phyloP scores from a whole-genome alignment of 208 protist genomes.

The Trypanosoma cruzi region DNA sequence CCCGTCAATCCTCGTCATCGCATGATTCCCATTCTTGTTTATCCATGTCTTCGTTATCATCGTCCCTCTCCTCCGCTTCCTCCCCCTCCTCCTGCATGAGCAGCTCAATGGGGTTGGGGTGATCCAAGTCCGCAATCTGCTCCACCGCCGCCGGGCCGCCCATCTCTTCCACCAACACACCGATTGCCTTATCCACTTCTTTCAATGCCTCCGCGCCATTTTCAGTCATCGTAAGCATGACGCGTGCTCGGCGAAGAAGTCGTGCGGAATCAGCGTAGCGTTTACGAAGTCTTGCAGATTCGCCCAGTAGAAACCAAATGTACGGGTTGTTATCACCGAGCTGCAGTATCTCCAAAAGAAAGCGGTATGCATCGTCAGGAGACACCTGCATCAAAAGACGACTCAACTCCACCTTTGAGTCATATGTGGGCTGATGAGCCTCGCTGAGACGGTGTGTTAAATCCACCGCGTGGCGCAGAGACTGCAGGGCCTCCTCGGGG shows the following conservation, averaged over 20 bases:
- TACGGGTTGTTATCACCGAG: slow-evolving; percentile 92
- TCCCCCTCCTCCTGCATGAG: slow-evolving; percentile 64
- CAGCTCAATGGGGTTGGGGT: slow-evolving; percentile 84
- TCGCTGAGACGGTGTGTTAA: slow-evolving; percentile 84
- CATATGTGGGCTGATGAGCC: slow-evolving; percentile 90
- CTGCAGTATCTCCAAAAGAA: slow-evolving; percentile 88
- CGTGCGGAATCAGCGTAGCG: slow-evolving; percentile 78
- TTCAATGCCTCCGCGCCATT: slow-evolving; percentile 54
- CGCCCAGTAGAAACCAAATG: slow-evolving; percentile 93
- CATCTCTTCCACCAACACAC: slow-evolving; percentile 85
- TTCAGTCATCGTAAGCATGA: slow-evolving; percentile 78
- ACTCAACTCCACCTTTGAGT: slow-evolving; percentile 90
- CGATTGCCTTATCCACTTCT: slow-evolving; percentile 83
- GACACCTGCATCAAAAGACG: slow-evolving; percentile 90
- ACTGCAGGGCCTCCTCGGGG: slow-evolving; percentile 58
- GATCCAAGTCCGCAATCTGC: slow-evolving; percentile 76
- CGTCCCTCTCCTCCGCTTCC: slow-evolving; percentile 29
- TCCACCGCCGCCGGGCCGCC: slow-evolving; percentile 73
- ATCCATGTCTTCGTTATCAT: slow-evolving; percentile 43
- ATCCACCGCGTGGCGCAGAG: slow-evolving; percentile 73
- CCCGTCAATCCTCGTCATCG: slow-evolving; percentile 55
- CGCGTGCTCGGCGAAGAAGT: slow-evolving; percentile 77
- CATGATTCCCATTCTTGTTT: slow-evolving; percentile 79
- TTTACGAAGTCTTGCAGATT: slow-evolving; percentile 77
- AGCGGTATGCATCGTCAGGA: slow-evolving; percentile 75